phyloP scores from a whole-genome alignment of 75 land plant species.

The Isoetes taiwanensis region DNA sequence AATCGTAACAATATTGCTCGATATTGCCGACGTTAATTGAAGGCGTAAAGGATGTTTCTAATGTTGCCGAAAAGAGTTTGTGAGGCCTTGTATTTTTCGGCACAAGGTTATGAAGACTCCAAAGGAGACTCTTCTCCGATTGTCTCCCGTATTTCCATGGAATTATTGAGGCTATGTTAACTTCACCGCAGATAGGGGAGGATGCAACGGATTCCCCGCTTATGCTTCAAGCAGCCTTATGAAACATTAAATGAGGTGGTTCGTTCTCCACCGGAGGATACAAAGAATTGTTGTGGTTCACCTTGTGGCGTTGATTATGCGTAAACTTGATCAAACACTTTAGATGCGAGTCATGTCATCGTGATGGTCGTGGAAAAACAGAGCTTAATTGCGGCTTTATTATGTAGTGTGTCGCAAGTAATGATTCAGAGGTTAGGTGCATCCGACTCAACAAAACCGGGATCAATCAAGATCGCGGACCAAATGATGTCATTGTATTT shows the following conservation, averaged over 20 bases:
- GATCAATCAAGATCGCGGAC: neutral
- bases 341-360: neutral
- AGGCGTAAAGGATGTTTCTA: neutral
- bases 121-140: neutral
- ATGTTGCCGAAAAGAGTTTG: conserved; percentile 3
- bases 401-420: neutral
- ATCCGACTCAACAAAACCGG: neutral
- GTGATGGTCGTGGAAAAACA: neutral
- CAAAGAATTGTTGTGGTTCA: neutral
- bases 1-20: neutral
- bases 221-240: neutral
- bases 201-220: conserved; percentile 1
- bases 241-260: conserved; percentile 7
- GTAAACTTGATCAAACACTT: neutral
- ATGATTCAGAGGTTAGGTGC: neutral
- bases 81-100: neutral
- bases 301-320: neutral
- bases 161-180: neutral
- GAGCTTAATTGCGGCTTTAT: neutral
- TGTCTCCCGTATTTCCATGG: neutral
- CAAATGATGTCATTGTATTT: neutral
- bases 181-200: neutral
- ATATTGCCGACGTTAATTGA: neutral
- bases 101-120: conserved; percentile 2
- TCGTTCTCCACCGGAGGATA: neutral